Evolutionary conservation across 495 filamentous ascomycete species (phyloP), one percentile per base, ranked within the genome.

Genomic region (Tricharina praecox): DNA sequence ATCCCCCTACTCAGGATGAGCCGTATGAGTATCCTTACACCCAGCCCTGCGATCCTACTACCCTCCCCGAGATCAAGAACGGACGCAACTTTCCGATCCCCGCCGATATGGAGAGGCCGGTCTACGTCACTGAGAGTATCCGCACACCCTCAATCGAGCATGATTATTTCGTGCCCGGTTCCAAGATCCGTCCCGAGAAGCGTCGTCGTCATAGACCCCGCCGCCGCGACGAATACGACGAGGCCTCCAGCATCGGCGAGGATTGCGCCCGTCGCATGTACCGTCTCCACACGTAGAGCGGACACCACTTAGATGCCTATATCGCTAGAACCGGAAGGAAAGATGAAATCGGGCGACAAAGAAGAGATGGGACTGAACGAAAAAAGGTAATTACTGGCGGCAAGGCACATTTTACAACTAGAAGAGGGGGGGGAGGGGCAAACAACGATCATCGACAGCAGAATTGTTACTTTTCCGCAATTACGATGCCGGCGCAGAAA

Each of bases 11-110:
- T 13, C 23, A 36, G 4, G 37, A 49, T 13, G 21, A 23, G 11
- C 24, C 34, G 1, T 20, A 36, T 11, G 38, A 49, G 20, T 36
- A 52, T 35, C 50, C 50, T 9, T 25, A 37, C 21, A 49, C 45
- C 8, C 19, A 33, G 20, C 50, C 50, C 1, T 23, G 47, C 28
- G 49, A 51, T 33, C 34, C 23, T n/a, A n/a, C 45, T 1, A 47
- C 43, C 2, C 19, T 51, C 11, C 49, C 49, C 16, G n/a, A 9
- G 13, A 32, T 32, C 13, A 32, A 32, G 28, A 7, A 32, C 28
- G 28, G 28, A 32, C 7, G 28, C 7, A 32, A 32, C 28, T 32
- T 32, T 13, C 28, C 28, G 7, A 13, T 32, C 7, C 28, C 28
- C 28, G 7, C 28, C 28, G 13, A 13, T 13, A 13, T 7, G 7